Evolutionary conservation across 1,284 basidiomycete species (phyloP), one percentile per base, ranked within the genome.

Genomic region (Cryptococcus maquisensis): DNA sequence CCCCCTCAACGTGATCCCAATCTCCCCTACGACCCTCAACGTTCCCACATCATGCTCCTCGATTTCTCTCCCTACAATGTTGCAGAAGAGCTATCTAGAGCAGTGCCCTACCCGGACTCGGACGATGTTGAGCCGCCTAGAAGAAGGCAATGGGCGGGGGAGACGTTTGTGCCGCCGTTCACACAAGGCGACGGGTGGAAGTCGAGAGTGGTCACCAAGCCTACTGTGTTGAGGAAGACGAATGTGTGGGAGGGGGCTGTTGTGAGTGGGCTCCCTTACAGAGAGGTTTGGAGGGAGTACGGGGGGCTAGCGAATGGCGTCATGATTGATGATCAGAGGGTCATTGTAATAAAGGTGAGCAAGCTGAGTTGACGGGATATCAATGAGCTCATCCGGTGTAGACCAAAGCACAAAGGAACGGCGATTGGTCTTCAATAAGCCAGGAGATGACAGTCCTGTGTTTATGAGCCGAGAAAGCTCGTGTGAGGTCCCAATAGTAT

Each of bases 311-410:
- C 68, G 2, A 68, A 69, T 56, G 73, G 73, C 10, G 62, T 73
- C 18, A 72, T 74, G 71, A 71, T 73, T 15, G 73, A 74, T 60
- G 73, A 70, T 60, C 67, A 74, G 60, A 58, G 72, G 50, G 52
- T 73, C 20, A 66, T 72, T 20, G 47, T 67, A 1, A 56, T 72
- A 38, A 47, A 52, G 45, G 69, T 71, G 60, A 71, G 69, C 62
- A 12, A 16, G 2, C 13, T 9, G 35, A 9, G 18, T 44, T 40
- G 20, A 8, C n/a, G 15, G 10, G n/a, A 26, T n/a, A n/a, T n/a
- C n/a, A 28, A 21, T 2, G 15, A 7, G 53, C 32, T 49, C 39
- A 38, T 23, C 7, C 36, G 28, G 39, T 37, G 24, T 36, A 62
- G 60, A 62, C 60, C 4, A 54, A 54, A n/a, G 49, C 54, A n/a